Evolutionary conservation across 108 stramenopile genomes (phyloP).

Genomic region (Seminavis robusta): DNA sequence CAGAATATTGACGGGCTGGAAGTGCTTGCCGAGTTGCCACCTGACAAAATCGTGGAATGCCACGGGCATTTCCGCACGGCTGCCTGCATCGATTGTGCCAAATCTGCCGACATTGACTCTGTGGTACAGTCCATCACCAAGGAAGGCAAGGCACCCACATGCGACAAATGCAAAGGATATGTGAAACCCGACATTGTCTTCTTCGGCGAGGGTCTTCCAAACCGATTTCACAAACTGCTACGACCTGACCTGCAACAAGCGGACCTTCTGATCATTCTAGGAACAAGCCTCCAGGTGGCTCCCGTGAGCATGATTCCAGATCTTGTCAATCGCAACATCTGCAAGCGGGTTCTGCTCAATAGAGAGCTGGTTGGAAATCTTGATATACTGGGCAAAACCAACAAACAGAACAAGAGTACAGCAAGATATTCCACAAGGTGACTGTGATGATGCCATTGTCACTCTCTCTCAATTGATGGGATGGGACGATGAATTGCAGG

Average conservation of each 20-base stretch:
- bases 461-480: conserved; percentile 53
- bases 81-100: conserved; percentile 55
- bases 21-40: conserved; percentile 69
- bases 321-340: conserved; percentile 45
- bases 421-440: conserved; percentile 75
- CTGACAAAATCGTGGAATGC: conserved; percentile 83
- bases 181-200: conserved; percentile 98
- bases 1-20: conserved; percentile 97
- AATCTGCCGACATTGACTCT: conserved; percentile 39
- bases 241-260: conserved; percentile 45
- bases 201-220: conserved; percentile 89
- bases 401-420: too few species aligned
- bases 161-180: conserved; percentile 56
- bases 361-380: conserved; percentile 64
- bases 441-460: conserved; percentile 74
- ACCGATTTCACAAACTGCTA: conserved; percentile 51
- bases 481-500: conserved; percentile 67
- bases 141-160: conserved; percentile 51
- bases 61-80: conserved; percentile 90
- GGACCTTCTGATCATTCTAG: conserved; percentile 86
- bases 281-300: conserved; percentile 81
- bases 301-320: conserved; percentile 78
- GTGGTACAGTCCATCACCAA: conserved; percentile 60
- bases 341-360: conserved; percentile 65
- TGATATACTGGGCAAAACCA: conserved; percentile 41